Base-by-base conservation (phyloP, 2,329 filamentous ascomycete species). In the Gaeumannomyces tritici region DNA sequence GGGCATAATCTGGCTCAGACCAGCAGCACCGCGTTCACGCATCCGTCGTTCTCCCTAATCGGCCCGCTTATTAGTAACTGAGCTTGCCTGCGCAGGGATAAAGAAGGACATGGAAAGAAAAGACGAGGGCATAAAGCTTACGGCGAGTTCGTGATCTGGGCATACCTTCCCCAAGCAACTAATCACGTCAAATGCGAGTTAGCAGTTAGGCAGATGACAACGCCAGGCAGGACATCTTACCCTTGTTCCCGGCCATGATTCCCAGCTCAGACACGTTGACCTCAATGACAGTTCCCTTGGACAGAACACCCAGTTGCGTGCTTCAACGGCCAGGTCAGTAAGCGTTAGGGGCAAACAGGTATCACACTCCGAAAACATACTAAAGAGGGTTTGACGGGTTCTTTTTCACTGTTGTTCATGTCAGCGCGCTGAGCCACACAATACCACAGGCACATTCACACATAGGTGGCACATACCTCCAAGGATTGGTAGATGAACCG, bases 231-330 rank as follows among this genome's bases (percentile, higher is more conserved):
- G 42, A 29, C 15, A 35, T 33, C 24, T 26, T 28, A 58, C 56
- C 60, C 51, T 61, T 61, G 60, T 61, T 61, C 28, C 60, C 60
- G 31, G 51, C 54, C 60, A 61, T 91, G 65, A 98, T 80, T 66
- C 95, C 95, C 66, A 98, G 77, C 74, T 99, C 95, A 63, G 85
- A 89, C 33, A 97, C 92, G 73, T 99, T 96, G 70, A 98, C 92
- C 76, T 98, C 93, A 71, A 93, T 86, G 60, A 81, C 74, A 0
- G 78, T 95, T 66, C 91, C 91, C 77, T 92, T 92, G 57, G 90
- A 93, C 72, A 96, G 62, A 21, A 96, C 92, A 63, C 92, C 92
- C 3, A 96, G 79, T 72, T 96, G 91, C 0, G 92, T 96, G 76
- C 57, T 59, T 26, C 18, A 47, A 35, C 57, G n/a, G 24, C n/a